Evolutionary conservation across 164 flowering plant genomes (phyloP).

Genomic region (Pachysandra terminalis): DNA sequence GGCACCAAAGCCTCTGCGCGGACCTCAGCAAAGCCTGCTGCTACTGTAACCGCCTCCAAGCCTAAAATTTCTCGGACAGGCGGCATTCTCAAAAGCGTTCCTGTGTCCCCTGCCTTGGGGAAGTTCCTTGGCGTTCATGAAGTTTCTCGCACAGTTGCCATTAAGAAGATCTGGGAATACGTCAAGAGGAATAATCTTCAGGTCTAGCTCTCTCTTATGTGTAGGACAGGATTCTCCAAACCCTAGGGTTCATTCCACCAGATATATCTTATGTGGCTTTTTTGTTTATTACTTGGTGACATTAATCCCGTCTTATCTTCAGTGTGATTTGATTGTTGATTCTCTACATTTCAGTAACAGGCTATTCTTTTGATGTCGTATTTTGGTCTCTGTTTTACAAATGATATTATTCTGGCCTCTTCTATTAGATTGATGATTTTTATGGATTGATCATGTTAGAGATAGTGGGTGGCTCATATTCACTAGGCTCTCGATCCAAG

Average conservation of each 20-base stretch:
- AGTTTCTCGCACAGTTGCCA: slow-evolving; percentile 51
- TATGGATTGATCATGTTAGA: too few species aligned
- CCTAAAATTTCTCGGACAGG: neutral
- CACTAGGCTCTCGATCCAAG: too few species aligned
- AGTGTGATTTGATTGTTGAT: too few species aligned
- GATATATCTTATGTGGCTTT: neutral
- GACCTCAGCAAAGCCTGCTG: neutral
- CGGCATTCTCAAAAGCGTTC: slow-evolving; percentile 31
- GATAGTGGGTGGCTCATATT: too few species aligned
- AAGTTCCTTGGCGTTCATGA: slow-evolving; percentile 49
- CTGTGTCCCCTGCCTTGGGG: slow-evolving; percentile 48
- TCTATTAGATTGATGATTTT: too few species aligned
- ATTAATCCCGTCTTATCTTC: neutral
- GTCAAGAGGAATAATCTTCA: slow-evolving; percentile 69
- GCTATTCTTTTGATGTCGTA: too few species aligned
- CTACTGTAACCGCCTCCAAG: slow-evolving; percentile 1
- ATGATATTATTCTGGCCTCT: too few species aligned
- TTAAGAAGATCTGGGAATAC: slow-evolving; percentile 72
- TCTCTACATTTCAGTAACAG: too few species aligned
- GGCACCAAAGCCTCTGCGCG: neutral
- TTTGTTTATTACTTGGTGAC: too few species aligned
- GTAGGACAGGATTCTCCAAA: neutral
- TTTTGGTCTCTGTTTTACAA: too few species aligned
- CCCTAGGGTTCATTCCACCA: neutral
- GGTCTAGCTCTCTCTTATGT: slow-evolving; percentile 28